Conservation (phyloP, 2,329 filamentous ascomycete species). For the Stemphylium vesicarium region DNA sequence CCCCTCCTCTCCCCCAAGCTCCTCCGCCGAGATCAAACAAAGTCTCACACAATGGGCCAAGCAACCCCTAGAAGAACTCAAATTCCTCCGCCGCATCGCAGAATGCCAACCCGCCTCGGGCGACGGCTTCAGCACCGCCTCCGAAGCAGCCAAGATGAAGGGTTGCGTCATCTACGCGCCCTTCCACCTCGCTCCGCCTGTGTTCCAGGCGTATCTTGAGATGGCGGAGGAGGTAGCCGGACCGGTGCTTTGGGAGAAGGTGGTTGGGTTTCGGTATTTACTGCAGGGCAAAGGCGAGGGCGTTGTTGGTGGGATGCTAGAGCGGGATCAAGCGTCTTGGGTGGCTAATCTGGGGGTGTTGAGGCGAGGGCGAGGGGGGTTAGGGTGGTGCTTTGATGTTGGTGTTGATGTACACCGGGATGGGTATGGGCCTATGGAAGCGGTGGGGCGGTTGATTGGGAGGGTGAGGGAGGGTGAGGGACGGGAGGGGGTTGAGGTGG, state of each 20-base stretch:
- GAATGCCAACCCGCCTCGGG: slow-evolving; percentile 70
- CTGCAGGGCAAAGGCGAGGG: slow-evolving; percentile 63
- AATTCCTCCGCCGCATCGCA: slow-evolving; percentile 70
- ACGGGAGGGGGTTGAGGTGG: slow-evolving; percentile 61
- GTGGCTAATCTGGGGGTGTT: not conserved
- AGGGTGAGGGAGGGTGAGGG: slow-evolving; percentile 53
- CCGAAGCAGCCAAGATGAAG: slow-evolving; percentile 59
- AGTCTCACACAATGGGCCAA: slow-evolving; percentile 64
- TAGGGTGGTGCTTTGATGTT: slow-evolving; percentile 76
- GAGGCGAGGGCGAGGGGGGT: slow-evolving; percentile 62
- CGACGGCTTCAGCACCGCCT: slow-evolving; percentile 56
- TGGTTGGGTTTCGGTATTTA: slow-evolving; percentile 83
- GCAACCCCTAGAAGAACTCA: slow-evolving; percentile 73
- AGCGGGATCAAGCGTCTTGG: slow-evolving; percentile 43
- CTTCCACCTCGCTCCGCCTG: slow-evolving; percentile 66
- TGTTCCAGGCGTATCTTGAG: slow-evolving; percentile 69
- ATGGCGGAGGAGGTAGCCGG: slow-evolving; percentile 68
- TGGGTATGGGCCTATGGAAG: slow-evolving; percentile 66
- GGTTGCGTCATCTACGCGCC: slow-evolving; percentile 89
- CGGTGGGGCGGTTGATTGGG: slow-evolving; percentile 45
- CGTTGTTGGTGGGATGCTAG: slow-evolving; percentile 57
- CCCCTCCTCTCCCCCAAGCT: not conserved
- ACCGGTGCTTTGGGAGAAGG: slow-evolving; percentile 64
- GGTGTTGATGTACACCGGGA: slow-evolving; percentile 82
- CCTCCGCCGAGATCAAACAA: slow-evolving; percentile 4